These are phyloP conservation scores for Platanthera guangdongensis DNA, from an alignment of 106 monocot species.

Conservation along the genomic window DNA sequence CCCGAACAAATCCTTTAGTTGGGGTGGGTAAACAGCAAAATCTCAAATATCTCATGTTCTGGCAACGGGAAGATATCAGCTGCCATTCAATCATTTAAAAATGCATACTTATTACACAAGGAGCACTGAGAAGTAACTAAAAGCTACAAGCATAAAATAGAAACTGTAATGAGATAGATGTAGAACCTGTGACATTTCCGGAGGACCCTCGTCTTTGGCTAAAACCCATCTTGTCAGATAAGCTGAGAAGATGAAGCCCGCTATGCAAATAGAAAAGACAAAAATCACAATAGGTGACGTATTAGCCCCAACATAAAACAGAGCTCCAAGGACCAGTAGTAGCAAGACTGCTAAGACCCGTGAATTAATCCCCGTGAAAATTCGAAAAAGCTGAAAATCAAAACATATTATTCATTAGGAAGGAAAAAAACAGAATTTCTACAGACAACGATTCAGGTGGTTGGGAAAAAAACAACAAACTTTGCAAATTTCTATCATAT, in stretches of 20 bases:
- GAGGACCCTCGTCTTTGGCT: slow-evolving; percentile 95
- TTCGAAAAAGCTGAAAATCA: slow-evolving; percentile 58
- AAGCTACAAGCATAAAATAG: neutral
- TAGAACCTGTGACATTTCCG: slow-evolving; percentile 91
- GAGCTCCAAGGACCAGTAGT: slow-evolving; percentile 51
- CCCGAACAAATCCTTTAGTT: neutral
- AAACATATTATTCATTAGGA: slow-evolving; percentile 10
- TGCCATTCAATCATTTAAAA: neutral
- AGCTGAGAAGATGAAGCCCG: slow-evolving; percentile 78
- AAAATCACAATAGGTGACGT: slow-evolving; percentile 89
- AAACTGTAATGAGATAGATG: neutral
- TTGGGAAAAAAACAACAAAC: neutral
- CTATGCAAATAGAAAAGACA: slow-evolving; percentile 71
- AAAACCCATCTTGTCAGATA: slow-evolving; percentile 98
- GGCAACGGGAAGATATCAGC: neutral
- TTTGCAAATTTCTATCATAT: neutral
- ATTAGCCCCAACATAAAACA: slow-evolving; percentile 76
- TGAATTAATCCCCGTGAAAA: slow-evolving; percentile 65
- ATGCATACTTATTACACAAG: neutral
- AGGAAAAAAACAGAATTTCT: neutral
- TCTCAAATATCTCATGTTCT: neutral
- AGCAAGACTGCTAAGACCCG: slow-evolving; percentile 63
- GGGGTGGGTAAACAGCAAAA: neutral
- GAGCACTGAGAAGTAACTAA: neutral
- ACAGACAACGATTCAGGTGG: neutral